Evolutionary conservation across 257 asterid species (phyloP).

Genomic region (Orobanche coerulescens): DNA sequence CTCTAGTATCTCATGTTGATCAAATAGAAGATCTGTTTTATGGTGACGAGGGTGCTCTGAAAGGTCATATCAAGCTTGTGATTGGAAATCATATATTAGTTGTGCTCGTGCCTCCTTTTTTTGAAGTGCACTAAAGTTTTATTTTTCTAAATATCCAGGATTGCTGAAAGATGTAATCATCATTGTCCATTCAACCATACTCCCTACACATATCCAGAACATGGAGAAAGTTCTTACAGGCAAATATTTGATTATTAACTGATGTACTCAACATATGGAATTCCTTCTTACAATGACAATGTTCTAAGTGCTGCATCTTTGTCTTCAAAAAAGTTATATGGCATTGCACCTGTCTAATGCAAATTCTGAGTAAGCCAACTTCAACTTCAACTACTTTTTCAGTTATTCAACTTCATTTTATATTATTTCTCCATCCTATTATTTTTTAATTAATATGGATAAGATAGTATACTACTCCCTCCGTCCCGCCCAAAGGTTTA

Average conservation of each 20-base stretch:
- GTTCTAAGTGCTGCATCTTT: conserved; percentile 9
- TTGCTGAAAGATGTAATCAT: conserved; percentile 54
- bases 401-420: no score
- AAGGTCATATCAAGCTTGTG: conserved; percentile 43
- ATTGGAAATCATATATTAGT: conserved; percentile 18
- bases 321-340: neutral
- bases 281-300: neutral
- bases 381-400: conserved; percentile 4
- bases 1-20: conserved; percentile 65
- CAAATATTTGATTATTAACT: conserved; percentile 23
- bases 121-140: conserved; percentile 19
- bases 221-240: conserved; percentile 68
- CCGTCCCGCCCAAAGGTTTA: no score
- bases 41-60: conserved; percentile 49
- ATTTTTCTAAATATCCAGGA: conserved; percentile 36
- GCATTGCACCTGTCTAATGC: neutral
- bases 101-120: conserved; percentile 14
- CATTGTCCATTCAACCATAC: conserved; percentile 66
- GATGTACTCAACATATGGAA: neutral
- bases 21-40: conserved; percentile 49
- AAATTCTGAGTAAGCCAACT: conserved; percentile 1
- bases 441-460: neutral
- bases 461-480: no score
- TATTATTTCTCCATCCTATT: conserved; percentile 9
- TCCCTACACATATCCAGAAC: conserved; percentile 50